A percentile compares a stretch with the other conserved stretches of the same genome.
These are phyloP conservation scores for Leersia perrieri DNA, from an alignment of 176 grass and related monocot genomes.

Conservation along the genomic window DNA sequence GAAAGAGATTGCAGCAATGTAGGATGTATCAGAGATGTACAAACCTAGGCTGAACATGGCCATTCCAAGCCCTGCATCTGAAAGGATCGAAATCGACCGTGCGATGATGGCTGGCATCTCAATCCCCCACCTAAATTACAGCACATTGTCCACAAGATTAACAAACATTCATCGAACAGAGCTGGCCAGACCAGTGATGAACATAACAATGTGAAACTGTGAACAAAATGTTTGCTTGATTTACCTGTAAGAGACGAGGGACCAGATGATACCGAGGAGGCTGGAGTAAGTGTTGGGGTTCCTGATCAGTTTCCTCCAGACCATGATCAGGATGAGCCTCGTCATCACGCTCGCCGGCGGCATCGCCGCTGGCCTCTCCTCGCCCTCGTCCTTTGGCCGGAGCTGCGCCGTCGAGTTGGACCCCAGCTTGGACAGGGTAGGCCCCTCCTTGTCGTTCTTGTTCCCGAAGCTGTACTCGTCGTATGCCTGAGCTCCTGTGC, in stretches of 20 bases:
- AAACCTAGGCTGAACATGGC: constrained; percentile 96
- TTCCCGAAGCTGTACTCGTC: constrained; percentile 65
- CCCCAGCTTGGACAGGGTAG: constrained; percentile 66
- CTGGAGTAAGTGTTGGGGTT: constrained; percentile 96
- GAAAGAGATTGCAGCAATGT: background rate
- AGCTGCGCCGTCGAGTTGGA: constrained; percentile 86
- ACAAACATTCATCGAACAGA: background rate
- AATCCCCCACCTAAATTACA: constrained; percentile 55
- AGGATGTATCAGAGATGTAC: background rate
- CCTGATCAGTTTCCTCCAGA: constrained; percentile 92
- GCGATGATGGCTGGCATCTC: constrained; percentile 91
- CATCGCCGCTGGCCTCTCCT: constrained; percentile 47
- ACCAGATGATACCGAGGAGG: constrained; percentile 86
- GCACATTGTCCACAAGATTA: background rate
- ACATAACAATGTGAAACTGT: background rate
- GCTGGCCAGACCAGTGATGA: background rate
- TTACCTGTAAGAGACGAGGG: constrained; percentile 84
- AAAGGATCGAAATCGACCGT: constrained; percentile 71
- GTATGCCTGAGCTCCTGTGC: constrained; percentile 47
- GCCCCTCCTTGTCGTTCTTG: constrained; percentile 62
- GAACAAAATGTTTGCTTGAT: background rate
- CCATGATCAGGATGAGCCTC: constrained; percentile 91
- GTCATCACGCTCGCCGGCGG: constrained; percentile 90
- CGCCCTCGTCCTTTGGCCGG: constrained; percentile 60
- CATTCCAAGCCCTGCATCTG: constrained; percentile 91